A percentile compares a stretch with the other conserved stretches of the same genome.
Evolutionary conservation across 306 rosid genomes (phyloP).

Genomic region (Cercis canadensis): DNA sequence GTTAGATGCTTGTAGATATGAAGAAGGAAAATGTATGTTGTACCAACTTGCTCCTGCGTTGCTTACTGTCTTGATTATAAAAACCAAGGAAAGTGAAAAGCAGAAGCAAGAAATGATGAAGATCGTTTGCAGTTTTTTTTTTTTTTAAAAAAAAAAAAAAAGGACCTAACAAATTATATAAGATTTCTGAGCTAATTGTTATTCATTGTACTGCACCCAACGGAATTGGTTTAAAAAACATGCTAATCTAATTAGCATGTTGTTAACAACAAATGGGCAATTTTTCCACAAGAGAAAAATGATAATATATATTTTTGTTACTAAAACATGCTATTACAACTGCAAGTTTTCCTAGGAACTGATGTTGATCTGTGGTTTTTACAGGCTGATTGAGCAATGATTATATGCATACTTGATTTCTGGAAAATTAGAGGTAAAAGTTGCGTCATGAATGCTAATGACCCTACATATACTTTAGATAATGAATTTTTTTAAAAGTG

Average conservation of each 20-base stretch:
- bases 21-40: too few species aligned
- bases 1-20: too few species aligned
- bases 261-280: neutral
- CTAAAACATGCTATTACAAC: conserved; percentile 22
- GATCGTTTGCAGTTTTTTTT: neutral
- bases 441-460: conserved; percentile 23
- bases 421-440: conserved; percentile 62
- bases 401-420: conserved; percentile 38
- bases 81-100: neutral
- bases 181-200: neutral
- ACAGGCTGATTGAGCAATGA: conserved; percentile 67
- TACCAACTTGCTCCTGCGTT: too few species aligned
- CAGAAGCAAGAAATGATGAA: neutral
- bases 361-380: conserved; percentile 41
- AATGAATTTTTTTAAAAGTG: neutral
- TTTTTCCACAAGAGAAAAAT: neutral
- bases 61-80: too few species aligned
- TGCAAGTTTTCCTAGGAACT: conserved; percentile 26
- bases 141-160: neutral
- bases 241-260: neutral
- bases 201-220: neutral
- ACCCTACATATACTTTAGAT: neutral
- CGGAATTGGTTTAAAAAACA: conserved; percentile 16
- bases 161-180: neutral
- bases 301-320: neutral